A percentile compares a stretch with the other conserved stretches of the same genome.
Conservation (phyloP, 2,329 filamentous ascomycete genomes). For the Alternaria sp. region DNA sequence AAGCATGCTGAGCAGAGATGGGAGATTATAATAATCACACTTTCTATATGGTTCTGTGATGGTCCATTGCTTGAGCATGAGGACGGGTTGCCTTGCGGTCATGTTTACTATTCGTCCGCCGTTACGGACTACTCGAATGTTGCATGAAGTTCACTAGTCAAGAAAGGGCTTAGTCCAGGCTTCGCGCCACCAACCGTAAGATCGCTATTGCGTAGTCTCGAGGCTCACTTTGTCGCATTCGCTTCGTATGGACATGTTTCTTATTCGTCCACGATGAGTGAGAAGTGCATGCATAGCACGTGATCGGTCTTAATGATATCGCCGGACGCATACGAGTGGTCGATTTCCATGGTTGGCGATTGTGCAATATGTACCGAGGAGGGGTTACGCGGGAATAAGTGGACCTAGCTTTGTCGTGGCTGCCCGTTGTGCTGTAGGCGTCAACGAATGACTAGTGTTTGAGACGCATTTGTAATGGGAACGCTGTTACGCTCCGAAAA, state of each 20-base stretch:
- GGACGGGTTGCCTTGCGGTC: neutral
- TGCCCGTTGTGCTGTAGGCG: neutral
- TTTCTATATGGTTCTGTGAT: neutral
- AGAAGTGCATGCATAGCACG: neutral
- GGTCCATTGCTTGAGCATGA: neutral
- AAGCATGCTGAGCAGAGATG: too few relatives aligned
- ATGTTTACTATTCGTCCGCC: neutral
- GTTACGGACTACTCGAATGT: neutral
- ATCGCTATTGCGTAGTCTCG: neutral
- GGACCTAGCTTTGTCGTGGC: neutral
- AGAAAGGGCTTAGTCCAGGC: neutral
- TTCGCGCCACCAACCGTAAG: neutral
- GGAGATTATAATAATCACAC: neutral
- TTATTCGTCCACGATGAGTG: neutral
- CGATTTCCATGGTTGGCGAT: neutral
- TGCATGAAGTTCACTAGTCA: too few relatives aligned
- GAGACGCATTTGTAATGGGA: slow-evolving; percentile 1
- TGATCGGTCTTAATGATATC: neutral
- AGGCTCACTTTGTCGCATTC: neutral
- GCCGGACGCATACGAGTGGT: neutral
- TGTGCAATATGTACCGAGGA: neutral
- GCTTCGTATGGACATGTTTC: neutral
- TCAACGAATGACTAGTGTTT: neutral
- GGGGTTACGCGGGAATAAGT: neutral
- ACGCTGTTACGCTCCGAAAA: neutral